Base-by-base conservation (phyloP, 768 basidiomycete species). In the Lactarius sp. region DNA sequence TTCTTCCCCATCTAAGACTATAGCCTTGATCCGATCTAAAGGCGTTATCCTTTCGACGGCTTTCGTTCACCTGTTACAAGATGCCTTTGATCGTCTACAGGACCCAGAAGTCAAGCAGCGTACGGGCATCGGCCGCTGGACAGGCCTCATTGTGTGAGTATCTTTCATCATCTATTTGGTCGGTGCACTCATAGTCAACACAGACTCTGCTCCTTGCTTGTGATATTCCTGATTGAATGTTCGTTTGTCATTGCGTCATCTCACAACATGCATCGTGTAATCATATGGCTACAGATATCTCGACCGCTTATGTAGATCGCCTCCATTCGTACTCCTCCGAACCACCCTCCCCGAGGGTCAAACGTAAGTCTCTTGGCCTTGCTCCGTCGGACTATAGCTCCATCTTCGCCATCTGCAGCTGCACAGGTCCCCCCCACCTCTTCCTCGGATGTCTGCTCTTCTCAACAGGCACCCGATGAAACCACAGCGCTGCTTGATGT, bases 201-300 rank as follows among this genome's bases (percentile, higher is more conserved):
- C 64, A 90, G 89, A 12, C 72, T 92, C 16, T 74, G 73, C 31
- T 88, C 90, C 0, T 71, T 93, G 13, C 73, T 92, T 50, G 67
- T 78, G 12, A 93, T 93, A 42, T 93, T 93, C 72, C 73, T 90
- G 6, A 75, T 93, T 36, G 91, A 93, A 83, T 92, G 91, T 87
- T 71, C 42, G 87, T 10, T 10, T 36, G 4, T 16, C 14, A 10
- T 0, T 2, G 18, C 39, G 64, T 36, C 37, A 9, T 16, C n/a
- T 34, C 20, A 39, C 42, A 14, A 4, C 36, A 27, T 33, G 9
- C 41, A 16, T 41, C 7, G n/a, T 39, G 60, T 14, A 62, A 68
- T 52, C 36, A 60, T 22, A 20, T 64, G 16, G 37, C 52, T 65
- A 6, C 68, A 92, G 91, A 90, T 69, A 73, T 83, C 51, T 91